Percentiles rank a stretch among this genome's conserved stretches.
These are phyloP conservation scores for Wallacemonas rigidus DNA, from an alignment of 208 protist genomes.

Conservation along the genomic window DNA sequence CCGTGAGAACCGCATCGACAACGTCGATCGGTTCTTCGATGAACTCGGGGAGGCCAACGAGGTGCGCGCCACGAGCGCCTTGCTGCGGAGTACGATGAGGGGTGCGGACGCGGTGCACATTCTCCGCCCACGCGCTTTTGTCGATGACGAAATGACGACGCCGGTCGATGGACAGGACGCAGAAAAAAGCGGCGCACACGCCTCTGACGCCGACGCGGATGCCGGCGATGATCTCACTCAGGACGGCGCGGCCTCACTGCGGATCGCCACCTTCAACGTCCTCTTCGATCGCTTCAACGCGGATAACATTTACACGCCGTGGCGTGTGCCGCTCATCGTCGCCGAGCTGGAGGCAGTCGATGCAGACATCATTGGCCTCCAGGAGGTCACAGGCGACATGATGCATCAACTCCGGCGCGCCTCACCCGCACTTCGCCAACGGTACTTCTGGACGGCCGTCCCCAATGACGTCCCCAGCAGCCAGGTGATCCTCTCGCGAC, in stretches of 20 bases:
- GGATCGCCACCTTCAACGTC: slow-evolving; percentile 18
- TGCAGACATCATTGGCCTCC: slow-evolving; percentile 22
- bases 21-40: slow-evolving; percentile 16
- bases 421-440: background rate
- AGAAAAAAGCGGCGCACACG: background rate
- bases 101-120: slow-evolving; percentile 4
- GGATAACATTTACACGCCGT: slow-evolving; percentile 18
- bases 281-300: slow-evolving; percentile 14
- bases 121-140: background rate
- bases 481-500: slow-evolving; percentile 14
- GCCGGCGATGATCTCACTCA: background rate
- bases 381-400: slow-evolving; percentile 21
- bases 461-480: slow-evolving; percentile 14
- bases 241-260: too few species aligned
- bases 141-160: background rate
- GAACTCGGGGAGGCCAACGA: background rate
- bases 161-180: background rate
- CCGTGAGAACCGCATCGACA: slow-evolving; percentile 16
- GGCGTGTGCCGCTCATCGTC: slow-evolving; percentile 16
- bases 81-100: slow-evolving; percentile 14
- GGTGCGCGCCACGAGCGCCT: background rate
- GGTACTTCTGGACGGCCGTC: slow-evolving; percentile 22
- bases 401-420: slow-evolving; percentile 1
- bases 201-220: slow-evolving; percentile 3
- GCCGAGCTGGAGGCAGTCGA: slow-evolving; percentile 4